Evolutionary conservation across 805 yeast species (phyloP).

Genomic region (Lipomyces yamadae): DNA sequence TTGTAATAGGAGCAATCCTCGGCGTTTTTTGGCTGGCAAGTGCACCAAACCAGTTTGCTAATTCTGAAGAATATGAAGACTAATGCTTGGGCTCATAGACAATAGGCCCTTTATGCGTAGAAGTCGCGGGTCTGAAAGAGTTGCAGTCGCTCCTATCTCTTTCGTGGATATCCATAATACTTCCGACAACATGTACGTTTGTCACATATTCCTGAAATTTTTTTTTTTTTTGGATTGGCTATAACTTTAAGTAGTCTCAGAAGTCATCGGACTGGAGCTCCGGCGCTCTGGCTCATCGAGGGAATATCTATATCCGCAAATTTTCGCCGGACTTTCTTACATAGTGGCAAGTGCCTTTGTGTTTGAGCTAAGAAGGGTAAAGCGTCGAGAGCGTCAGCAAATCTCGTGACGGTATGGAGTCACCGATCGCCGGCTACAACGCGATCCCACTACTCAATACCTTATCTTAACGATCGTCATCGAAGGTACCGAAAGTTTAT

Average conservation of each 20-base stretch:
- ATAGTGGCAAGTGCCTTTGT: slow-evolving; percentile 4
- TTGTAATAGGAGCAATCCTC: slow-evolving; percentile 1
- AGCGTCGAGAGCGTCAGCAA: background rate
- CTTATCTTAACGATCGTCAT: too few relatives aligned
- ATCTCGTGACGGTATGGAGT: background rate
- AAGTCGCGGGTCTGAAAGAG: slow-evolving; percentile 12
- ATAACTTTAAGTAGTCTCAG: background rate
- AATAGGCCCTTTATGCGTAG: slow-evolving; percentile 7
- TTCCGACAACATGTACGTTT: slow-evolving; percentile 12
- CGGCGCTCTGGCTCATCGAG: slow-evolving; percentile 5
- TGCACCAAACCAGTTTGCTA: too few relatives aligned
- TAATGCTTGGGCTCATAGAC: background rate
- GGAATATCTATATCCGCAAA: slow-evolving; percentile 7
- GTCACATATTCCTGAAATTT: background rate
- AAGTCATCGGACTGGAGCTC: slow-evolving; percentile 2
- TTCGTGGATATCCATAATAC: slow-evolving; percentile 3
- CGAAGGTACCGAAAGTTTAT: too few relatives aligned
- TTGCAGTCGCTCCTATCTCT: slow-evolving; percentile 7
- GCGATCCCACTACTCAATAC: too few relatives aligned
- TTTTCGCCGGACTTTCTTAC: slow-evolving; percentile 6
- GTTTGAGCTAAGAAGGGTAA: slow-evolving; percentile 2
- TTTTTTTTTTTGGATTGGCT: too few relatives aligned
- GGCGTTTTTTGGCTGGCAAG: slow-evolving; percentile 12
- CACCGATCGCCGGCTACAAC: too few relatives aligned
- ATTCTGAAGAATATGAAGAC: background rate